phyloP scores from a whole-genome alignment of 2,329 filamentous ascomycete genomes.

The Microdochium bolleyi region DNA sequence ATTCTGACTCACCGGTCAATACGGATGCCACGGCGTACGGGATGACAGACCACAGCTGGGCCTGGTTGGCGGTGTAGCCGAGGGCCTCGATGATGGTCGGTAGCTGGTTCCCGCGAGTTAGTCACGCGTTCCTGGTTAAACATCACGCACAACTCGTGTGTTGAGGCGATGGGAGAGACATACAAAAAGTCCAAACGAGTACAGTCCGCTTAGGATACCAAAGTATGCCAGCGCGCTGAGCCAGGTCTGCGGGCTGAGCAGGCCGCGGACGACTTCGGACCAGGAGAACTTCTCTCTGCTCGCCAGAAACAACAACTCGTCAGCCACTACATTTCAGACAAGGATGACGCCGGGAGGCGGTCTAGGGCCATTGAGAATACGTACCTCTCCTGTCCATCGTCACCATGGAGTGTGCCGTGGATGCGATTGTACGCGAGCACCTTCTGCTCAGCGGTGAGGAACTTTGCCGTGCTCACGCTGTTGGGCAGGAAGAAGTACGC shows the following conservation, averaged over 20 bases:
- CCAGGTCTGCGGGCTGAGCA: constrained; percentile 55
- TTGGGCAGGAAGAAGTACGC: constrained; percentile 49
- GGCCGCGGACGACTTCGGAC: constrained; percentile 54
- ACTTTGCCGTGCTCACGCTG: constrained; percentile 41
- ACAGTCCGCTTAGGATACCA: constrained; percentile 47
- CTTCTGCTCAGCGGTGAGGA: constrained; percentile 44
- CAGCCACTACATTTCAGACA: background rate
- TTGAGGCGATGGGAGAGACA: constrained; percentile 11
- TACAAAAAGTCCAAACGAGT: constrained; percentile 58
- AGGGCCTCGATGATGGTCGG: constrained; percentile 57
- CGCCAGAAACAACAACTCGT: background rate
- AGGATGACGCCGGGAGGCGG: constrained; percentile 8
- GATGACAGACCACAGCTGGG: constrained; percentile 57
- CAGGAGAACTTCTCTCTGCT: constrained; percentile 43
- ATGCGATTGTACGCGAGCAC: constrained; percentile 37
- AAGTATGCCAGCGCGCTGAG: constrained; percentile 55
- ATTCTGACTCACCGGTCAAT: constrained; percentile 33
- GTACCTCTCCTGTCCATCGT: constrained; percentile 24
- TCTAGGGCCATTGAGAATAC: constrained; percentile 12
- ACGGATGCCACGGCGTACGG: constrained; percentile 54
- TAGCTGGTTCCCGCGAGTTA: constrained; percentile 27
- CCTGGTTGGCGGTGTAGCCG: constrained; percentile 44
- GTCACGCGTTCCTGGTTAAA: background rate
- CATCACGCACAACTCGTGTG: background rate
- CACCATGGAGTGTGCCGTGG: constrained; percentile 17